Evolutionary conservation across 2,329 filamentous ascomycete species (phyloP).

Genomic region (Colletotrichum musae): DNA sequence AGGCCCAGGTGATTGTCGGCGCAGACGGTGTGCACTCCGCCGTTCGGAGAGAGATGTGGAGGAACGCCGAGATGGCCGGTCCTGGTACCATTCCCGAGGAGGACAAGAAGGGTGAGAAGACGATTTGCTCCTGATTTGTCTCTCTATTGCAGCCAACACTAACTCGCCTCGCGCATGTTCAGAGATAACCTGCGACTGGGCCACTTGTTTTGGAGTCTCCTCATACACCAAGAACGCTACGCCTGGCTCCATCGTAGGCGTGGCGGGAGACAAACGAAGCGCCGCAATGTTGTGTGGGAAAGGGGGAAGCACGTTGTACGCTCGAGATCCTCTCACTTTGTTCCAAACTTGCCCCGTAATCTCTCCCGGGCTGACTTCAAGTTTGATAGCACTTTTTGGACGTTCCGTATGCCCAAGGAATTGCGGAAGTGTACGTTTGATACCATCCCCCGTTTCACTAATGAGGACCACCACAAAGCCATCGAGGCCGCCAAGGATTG

Average conservation of each 20-base stretch:
- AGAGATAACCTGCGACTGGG: slow-evolving; percentile 7
- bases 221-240: neutral
- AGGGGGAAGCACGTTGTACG: neutral
- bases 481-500: neutral
- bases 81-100: slow-evolving; percentile 44
- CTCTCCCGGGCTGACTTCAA: neutral
- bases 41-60: slow-evolving; percentile 49
- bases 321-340: too few relatives aligned
- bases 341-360: too few relatives aligned
- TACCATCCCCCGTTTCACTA: neutral
- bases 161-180: neutral
- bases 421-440: neutral
- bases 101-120: slow-evolving; percentile 40
- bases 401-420: neutral
- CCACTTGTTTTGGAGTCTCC: slow-evolving; percentile 4
- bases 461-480: neutral
- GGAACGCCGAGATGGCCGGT: slow-evolving; percentile 42
- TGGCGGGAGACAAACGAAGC: neutral
- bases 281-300: slow-evolving; percentile 1
- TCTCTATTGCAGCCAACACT: neutral
- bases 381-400: neutral
- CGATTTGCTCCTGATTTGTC: slow-evolving; percentile 36
- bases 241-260: neutral
- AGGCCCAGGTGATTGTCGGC: slow-evolving; percentile 53
- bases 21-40: slow-evolving; percentile 58